Percentiles rank a stretch among this genome's conserved stretches.
phyloP scores from a whole-genome alignment of 2,329 filamentous ascomycete genomes.

The Juglanconis sp. region DNA sequence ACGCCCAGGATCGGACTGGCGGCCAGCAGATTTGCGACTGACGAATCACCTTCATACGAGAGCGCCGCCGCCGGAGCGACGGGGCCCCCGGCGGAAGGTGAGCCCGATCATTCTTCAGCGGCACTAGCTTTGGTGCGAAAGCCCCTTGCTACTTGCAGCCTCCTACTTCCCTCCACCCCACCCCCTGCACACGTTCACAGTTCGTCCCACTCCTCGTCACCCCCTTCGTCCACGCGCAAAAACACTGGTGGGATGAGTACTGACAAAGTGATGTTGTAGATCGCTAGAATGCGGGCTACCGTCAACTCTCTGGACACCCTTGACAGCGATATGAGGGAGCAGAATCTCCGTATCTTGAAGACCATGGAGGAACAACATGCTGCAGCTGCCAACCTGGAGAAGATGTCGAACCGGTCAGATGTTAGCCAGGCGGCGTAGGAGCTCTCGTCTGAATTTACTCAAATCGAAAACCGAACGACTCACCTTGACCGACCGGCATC shows the following conservation, averaged over 20 bases:
- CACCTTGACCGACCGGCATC: not conserved
- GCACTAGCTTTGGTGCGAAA: conserved; percentile 66
- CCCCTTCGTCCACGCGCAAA: conserved; percentile 1
- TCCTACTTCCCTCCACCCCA: conserved; percentile 17
- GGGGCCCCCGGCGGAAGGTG: conserved; percentile 49
- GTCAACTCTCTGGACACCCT: conserved; percentile 16
- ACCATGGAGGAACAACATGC: conserved; percentile 13
- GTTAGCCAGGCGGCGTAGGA: conserved; percentile 14
- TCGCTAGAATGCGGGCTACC: conserved; percentile 18
- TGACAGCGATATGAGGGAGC: conserved; percentile 19
- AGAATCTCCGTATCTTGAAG: conserved; percentile 13
- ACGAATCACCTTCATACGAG: conserved; percentile 24
- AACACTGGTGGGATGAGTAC: conserved; percentile 7
- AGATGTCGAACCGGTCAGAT: conserved; percentile 1
- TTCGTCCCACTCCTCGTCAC: conserved; percentile 7
- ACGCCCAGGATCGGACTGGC: conserved; percentile 49
- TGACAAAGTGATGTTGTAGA: conserved; percentile 13
- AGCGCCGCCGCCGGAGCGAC: conserved; percentile 26
- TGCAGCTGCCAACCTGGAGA: conserved; percentile 8
- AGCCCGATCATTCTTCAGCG: conserved; percentile 59
- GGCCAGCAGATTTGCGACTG: conserved; percentile 50
- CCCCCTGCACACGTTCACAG: conserved; percentile 11
- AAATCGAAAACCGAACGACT: not conserved
- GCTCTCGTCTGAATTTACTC: not conserved
- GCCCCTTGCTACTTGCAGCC: conserved; percentile 44